A percentile compares a stretch with the other conserved stretches of the same genome.
These are phyloP conservation scores for Trichocomaceae sp. DNA, from an alignment of 2,329 filamentous ascomycete species.

Conservation along the genomic window DNA sequence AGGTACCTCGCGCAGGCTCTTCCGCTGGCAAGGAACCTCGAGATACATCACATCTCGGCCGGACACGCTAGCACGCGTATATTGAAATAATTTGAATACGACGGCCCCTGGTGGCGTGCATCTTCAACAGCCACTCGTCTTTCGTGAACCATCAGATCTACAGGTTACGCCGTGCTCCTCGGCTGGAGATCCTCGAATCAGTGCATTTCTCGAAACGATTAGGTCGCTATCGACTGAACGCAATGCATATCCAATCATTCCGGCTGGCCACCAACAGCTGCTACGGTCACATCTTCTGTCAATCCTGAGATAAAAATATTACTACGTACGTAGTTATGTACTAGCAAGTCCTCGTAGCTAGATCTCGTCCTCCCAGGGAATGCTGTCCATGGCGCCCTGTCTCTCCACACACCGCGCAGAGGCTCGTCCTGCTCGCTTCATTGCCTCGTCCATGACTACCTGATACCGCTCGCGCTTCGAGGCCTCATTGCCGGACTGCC, in stretches of 20 bases:
- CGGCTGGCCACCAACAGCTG: too few relatives aligned
- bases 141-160: too few relatives aligned
- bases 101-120: neutral
- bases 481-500: conserved; percentile 47
- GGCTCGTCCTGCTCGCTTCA: conserved; percentile 39
- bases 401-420: conserved; percentile 41
- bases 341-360: too few relatives aligned
- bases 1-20: neutral
- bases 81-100: too few relatives aligned
- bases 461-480: conserved; percentile 32
- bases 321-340: neutral
- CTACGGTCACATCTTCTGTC: too few relatives aligned
- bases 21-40: neutral
- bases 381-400: conserved; percentile 43
- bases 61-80: neutral
- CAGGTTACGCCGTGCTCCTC: too few relatives aligned
- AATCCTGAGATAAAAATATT: neutral
- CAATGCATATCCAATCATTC: too few relatives aligned
- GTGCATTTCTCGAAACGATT: too few relatives aligned
- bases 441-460: conserved; percentile 40
- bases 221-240: too few relatives aligned
- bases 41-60: neutral
- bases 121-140: too few relatives aligned
- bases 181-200: too few relatives aligned
- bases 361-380: conserved; percentile 43